Evolutionary conservation across 2,329 filamentous ascomycete species (phyloP).

Genomic region (Fusarium hainanense): DNA sequence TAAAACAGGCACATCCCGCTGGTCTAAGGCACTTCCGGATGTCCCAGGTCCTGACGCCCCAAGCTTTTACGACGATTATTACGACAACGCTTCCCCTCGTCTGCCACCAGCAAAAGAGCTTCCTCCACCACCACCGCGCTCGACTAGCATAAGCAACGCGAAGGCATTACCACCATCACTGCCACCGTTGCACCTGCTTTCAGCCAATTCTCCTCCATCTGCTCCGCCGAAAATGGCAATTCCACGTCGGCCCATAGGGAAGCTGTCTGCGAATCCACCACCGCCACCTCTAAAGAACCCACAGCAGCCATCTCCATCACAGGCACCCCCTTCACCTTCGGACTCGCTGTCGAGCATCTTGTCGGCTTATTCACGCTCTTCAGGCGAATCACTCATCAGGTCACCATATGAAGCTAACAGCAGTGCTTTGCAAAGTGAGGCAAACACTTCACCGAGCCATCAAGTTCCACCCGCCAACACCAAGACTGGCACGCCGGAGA

Average conservation of each 20-base stretch:
- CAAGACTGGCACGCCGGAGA: constrained; percentile 35
- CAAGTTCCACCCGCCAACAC: constrained; percentile 43
- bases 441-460: constrained; percentile 39
- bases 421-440: constrained; percentile 39
- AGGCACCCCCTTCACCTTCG: constrained; percentile 53
- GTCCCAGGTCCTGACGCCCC: constrained; percentile 53
- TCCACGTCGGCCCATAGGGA: constrained; percentile 43
- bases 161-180: constrained; percentile 42
- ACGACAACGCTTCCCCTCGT: constrained; percentile 29
- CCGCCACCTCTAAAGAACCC: constrained; percentile 27
- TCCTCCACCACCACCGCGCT: constrained; percentile 43
- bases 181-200: constrained; percentile 42
- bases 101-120: constrained; percentile 41
- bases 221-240: constrained; percentile 44
- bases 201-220: constrained; percentile 32
- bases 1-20: constrained; percentile 62
- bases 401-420: constrained; percentile 54
- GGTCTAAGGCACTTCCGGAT: constrained; percentile 68
- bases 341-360: constrained; percentile 66
- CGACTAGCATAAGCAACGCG: constrained; percentile 38
- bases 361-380: constrained; percentile 64
- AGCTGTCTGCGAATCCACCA: constrained; percentile 28
- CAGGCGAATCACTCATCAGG: constrained; percentile 57
- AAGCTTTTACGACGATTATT: constrained; percentile 40
- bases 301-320: constrained; percentile 30